Base-by-base conservation (phyloP, 75 land plant genomes). In the Azolla pinnata region DNA sequence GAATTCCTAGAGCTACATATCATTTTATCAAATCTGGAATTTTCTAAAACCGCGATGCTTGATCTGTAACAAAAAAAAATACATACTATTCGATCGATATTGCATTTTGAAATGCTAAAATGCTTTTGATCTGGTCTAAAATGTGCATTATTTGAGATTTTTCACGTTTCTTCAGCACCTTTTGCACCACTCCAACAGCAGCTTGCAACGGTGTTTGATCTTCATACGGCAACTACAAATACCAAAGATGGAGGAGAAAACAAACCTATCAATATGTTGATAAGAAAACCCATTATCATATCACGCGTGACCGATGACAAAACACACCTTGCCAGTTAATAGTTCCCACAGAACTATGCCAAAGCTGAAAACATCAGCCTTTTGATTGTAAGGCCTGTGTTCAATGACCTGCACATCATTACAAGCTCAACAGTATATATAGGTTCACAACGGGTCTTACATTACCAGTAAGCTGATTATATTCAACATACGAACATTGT, bases 341-440 rank as follows among this genome's bases (percentile, higher is more conserved):
- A 70, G 60, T 35, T 70, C 73, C 73, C 73, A 70, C 45, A 70
- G 61, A 31, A 70, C 70, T 17, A 70, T 32, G 2, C 73, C 73
- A 57, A 65, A 70, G 44, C 73, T 70, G 51, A 70, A 70, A 14
- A 70, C 54, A 56, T 70, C 73, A 21, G 44, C 73, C 51, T 70
- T 70, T 16, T 32, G 44, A 45, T 70, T 67, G 27, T 70, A 70
- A 42, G 68, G 61, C 33, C 54, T 64, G 60, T 70, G 73, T 44
- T 63, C 73, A 56, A 70, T 64, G n/a, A 70, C 61, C 72, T 69
- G 69, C n/a, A n/a, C n/a, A n/a, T n/a, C n/a, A n/a, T n/a, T n/a
- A n/a, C n/a, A n/a, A n/a, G n/a, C n/a, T n/a, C n/a, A n/a, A n/a
- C n/a, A n/a, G n/a, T n/a, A n/a, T n/a, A n/a, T n/a, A n/a, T n/a